Base-by-base conservation (phyloP, 345 rosid species). In the Moringa oleifera region DNA sequence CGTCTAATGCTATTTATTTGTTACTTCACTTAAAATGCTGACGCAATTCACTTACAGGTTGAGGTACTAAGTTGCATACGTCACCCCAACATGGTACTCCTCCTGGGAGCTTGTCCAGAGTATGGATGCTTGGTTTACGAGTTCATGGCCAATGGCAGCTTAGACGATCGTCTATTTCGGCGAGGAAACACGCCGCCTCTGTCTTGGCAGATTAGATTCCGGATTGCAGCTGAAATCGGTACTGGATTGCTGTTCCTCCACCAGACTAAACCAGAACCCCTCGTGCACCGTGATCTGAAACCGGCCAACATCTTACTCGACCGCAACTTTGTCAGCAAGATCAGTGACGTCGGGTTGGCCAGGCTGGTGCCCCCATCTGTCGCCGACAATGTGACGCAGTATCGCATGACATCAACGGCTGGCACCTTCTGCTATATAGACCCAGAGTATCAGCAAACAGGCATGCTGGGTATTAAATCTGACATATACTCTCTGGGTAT, bases 391-490 rank as follows among this genome's bases (percentile, higher is more conserved):
- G 96, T 91, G 67, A 91, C 97, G 0, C 94, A 91, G 60, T 91
- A 88, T 70, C 82, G 74, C 18, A 83, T 91, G 96, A 91, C 97
- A 9, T 83, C 97, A 24, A 79, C 96, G 0, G 94, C 97, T 0
- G 97, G 97, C 22, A 88, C 97, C 16, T 88, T 91, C 75, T 91
- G 96, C 78, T 91, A 91, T 55, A 91, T 91, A 20, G 96, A 91
- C 51, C 97, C 96, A 4, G 96, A 91, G 77, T 91, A 91, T 73
- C 96, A 91, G 74, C 97, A 86, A 72, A 88, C 96, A 6, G 94
- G 97, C 13, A 88, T 88, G 96, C 77, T 91, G 36, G 91, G 96
- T 0, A 77, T 84, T 4, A 91, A 91, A 72, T 91, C 94, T 4
- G 97, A 91, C 58, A 73, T 91, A 9, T 88, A 86, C 64, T 91